These are phyloP conservation scores for Mrakia blollopis DNA, from an alignment of 768 basidiomycete genomes.

Conservation along the genomic window DNA sequence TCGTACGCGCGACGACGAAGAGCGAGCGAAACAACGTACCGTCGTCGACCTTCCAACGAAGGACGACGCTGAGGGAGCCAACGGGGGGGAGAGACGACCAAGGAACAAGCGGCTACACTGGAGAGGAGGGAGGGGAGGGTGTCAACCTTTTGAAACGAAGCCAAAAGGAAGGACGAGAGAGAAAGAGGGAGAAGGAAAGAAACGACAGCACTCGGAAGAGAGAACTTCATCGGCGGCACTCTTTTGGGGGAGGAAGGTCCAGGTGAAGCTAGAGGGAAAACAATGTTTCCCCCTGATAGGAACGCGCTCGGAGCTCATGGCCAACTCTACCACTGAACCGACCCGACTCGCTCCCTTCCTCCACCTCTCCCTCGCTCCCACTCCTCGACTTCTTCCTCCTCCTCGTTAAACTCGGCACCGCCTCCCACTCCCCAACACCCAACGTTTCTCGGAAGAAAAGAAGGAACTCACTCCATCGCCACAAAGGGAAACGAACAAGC, in stretches of 20 bases:
- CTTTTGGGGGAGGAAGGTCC: too few relatives aligned
- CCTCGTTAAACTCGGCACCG: neutral
- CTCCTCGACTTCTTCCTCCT: neutral
- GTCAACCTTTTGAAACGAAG: neutral
- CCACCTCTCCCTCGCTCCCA: neutral
- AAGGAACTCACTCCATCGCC: neutral
- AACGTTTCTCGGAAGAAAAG: neutral
- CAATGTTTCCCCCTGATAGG: neutral
- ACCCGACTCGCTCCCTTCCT: neutral
- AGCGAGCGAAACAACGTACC: conserved; percentile 6
- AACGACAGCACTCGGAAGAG: neutral
- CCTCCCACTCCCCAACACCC: too few relatives aligned
- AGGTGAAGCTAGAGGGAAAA: neutral
- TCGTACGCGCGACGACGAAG: too few relatives aligned
- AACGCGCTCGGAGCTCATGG: neutral
- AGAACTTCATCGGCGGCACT: neutral
- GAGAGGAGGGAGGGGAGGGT: neutral
- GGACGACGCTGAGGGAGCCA: conserved; percentile 54
- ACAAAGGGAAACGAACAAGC: neutral
- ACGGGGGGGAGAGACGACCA: conserved; percentile 48
- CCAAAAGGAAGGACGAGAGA: neutral
- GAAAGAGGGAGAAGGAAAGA: neutral
- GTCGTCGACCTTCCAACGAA: conserved; percentile 1
- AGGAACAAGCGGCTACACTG: neutral
- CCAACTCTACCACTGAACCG: neutral